A percentile compares a stretch with the other conserved stretches of the same genome.
Conservation (phyloP, 768 basidiomycete species). For the Asterophora lycoperdoides region DNA sequence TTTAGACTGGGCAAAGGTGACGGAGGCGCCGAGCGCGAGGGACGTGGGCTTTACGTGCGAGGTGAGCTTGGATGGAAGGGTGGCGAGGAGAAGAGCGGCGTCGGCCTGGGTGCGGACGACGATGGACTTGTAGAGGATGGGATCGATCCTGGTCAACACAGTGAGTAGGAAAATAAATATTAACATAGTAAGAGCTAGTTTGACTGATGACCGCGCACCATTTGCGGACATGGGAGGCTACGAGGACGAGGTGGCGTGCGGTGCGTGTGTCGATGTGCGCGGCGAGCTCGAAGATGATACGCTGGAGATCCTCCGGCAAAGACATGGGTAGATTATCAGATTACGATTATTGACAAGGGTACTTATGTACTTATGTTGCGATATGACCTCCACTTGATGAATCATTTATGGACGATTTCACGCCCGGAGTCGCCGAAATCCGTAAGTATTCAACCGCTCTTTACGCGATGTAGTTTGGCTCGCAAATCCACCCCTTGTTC, state of each 20-base stretch:
- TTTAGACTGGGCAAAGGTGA: constrained; percentile 19
- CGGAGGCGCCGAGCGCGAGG: constrained; percentile 15
- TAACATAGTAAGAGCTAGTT: too few species aligned
- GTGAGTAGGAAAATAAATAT: too few species aligned
- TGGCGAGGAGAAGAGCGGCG: constrained; percentile 17
- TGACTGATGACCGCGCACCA: constrained; percentile 19
- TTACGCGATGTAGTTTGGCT: too few species aligned
- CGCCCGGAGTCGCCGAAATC: too few species aligned
- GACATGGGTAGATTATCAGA: too few species aligned
- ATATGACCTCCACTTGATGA: too few species aligned
- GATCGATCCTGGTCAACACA: constrained; percentile 20
- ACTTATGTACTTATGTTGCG: too few species aligned
- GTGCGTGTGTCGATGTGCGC: constrained; percentile 17
- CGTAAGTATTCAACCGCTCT: too few species aligned
- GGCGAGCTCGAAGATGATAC: constrained; percentile 23
- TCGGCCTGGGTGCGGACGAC: constrained; percentile 18
- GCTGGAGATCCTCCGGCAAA: constrained; percentile 24
- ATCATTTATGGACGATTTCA: too few species aligned
- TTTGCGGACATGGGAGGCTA: constrained; percentile 20
- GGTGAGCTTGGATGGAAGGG: constrained; percentile 13
- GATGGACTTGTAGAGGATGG: constrained; percentile 26
- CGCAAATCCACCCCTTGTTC: too few species aligned
- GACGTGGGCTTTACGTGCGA: constrained; percentile 1
- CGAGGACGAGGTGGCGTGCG: constrained; percentile 21
- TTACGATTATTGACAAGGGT: too few species aligned